A percentile compares a stretch with the other conserved stretches of the same genome.
Evolutionary conservation across 1,139 yeast species (phyloP).

Genomic region (Protomyces macrosporus): DNA sequence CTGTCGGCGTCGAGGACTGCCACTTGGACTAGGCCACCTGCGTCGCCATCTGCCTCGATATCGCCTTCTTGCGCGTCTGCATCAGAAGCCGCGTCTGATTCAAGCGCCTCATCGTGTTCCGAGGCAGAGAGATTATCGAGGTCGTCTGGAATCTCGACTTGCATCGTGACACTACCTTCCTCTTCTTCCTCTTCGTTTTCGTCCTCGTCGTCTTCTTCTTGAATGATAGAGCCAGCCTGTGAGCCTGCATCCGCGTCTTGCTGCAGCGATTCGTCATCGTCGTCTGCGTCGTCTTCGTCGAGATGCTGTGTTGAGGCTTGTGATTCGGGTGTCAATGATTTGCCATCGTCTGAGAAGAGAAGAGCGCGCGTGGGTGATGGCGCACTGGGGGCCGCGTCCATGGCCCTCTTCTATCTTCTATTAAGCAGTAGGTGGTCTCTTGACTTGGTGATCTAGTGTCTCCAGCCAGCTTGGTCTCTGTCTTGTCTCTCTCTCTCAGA

Average conservation of each 20-base stretch:
- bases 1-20: neutral
- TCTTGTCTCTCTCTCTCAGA: neutral
- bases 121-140: slow-evolving; percentile 11
- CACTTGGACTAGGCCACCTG: neutral
- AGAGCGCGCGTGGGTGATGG: neutral
- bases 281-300: slow-evolving; percentile 1
- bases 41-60: neutral
- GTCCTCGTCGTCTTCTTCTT: neutral
- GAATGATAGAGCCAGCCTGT: neutral
- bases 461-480: neutral
- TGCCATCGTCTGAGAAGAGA: slow-evolving; percentile 20
- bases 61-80: neutral
- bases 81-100: neutral
- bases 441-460: neutral
- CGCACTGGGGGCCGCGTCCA: neutral
- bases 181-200: neutral
- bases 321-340: slow-evolving; percentile 21
- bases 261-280: neutral
- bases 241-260: neutral
- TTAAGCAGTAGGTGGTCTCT: neutral
- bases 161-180: neutral
- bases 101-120: neutral
- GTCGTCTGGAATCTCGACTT: slow-evolving; percentile 19
- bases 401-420: neutral
- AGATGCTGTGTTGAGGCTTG: slow-evolving; percentile 21